Evolutionary conservation across 768 basidiomycete genomes (phyloP).

Genomic region (Boletus barrowsii): DNA sequence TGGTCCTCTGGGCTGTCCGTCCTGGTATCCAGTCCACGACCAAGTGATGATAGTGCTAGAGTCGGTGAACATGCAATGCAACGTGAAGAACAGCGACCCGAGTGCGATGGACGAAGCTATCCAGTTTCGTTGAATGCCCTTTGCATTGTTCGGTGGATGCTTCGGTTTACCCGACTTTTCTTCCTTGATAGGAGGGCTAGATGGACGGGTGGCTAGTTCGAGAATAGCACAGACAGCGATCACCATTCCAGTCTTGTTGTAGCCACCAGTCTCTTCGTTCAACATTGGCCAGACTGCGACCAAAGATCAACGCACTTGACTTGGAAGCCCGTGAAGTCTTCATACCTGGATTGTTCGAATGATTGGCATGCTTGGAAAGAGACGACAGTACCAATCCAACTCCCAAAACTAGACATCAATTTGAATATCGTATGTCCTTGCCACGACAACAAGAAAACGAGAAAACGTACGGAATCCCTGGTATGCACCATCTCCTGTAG

Average conservation of each 20-base stretch:
- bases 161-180: background rate
- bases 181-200: conserved; percentile 8
- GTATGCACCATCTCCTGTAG: conserved; percentile 40
- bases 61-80: conserved; percentile 74
- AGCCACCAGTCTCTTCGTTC: conserved; percentile 60
- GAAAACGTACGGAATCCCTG: conserved; percentile 46
- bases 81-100: conserved; percentile 64
- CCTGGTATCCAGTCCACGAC: conserved; percentile 87
- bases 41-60: conserved; percentile 77
- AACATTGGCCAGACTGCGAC: conserved; percentile 74
- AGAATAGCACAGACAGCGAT: conserved; percentile 57
- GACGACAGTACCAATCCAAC: conserved; percentile 66
- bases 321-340: background rate
- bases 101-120: conserved; percentile 50
- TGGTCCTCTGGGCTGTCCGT: conserved; percentile 61
- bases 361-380: conserved; percentile 71
- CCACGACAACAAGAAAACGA: background rate
- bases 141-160: background rate
- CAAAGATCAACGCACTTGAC: conserved; percentile 2
- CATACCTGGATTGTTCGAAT: conserved; percentile 76
- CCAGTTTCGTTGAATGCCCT: conserved; percentile 30
- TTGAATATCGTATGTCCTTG: background rate
- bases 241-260: conserved; percentile 62
- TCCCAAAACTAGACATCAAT: conserved; percentile 48
- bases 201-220: conserved; percentile 50